Evolutionary conservation across 2,329 filamentous ascomycete genomes (phyloP), one percentile per base, ranked within the genome.

Genomic region (Cyanodermella asteris): DNA sequence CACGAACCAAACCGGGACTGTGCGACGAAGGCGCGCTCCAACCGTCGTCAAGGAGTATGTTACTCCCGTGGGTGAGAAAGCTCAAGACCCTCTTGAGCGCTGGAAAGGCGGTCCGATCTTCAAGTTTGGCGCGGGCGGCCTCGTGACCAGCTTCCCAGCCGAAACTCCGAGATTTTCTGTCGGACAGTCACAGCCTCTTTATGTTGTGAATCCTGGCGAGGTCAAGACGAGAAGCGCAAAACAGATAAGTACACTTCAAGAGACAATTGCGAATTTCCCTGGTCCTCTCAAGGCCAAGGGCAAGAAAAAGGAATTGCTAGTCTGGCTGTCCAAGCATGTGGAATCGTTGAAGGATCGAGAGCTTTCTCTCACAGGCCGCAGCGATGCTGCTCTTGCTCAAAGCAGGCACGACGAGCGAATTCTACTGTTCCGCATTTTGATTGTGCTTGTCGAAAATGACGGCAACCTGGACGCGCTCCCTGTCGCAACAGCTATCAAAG

Each of bases 41-140:
- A n/a, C n/a, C n/a, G n/a, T n/a, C n/a, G n/a, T n/a, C n/a, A n/a
- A 58, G 34, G 64, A 63, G 23, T 55, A 55, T 18, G 52, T 56
- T 38, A n/a, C n/a, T n/a, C n/a, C n/a, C n/a, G n/a, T n/a, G n/a
- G n/a, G n/a, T n/a, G n/a, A n/a, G n/a, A n/a, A n/a, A n/a, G n/a
- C n/a, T n/a, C 50, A 67, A 11, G 87, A 97, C 49, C 68, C 72
- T 3, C 54, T 97, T 5, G 64, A 91, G 43, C 63, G 87, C 35
- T 97, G 87, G 87, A 81, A 75, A 49, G 90, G 90, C 3, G 64
- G 67, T 8, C 87, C 90, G 0, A 62, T 91, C 8, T 72, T 94
- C 39, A 65, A 64, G 1, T 97, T 90, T 72, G 81, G 80, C 3
- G 69, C 90, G 24, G 82, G 81, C 12, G 87, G 87, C 8, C 54